These are phyloP conservation scores for Pythium biforme DNA, from an alignment of 352 stramenopile genomes.

Conservation along the genomic window DNA sequence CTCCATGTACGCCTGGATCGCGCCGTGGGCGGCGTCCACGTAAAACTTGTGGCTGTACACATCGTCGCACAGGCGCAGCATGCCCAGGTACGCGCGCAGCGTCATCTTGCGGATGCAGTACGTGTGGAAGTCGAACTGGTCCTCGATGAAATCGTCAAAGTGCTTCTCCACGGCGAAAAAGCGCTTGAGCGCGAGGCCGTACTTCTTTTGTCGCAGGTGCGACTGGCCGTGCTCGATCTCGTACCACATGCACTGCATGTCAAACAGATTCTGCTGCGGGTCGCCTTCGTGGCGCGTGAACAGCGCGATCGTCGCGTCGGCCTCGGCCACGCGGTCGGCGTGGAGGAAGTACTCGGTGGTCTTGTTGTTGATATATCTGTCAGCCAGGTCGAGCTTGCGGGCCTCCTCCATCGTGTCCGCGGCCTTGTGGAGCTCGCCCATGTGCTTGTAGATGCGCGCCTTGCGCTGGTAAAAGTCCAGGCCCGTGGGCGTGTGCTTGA, in stretches of 20 bases:
- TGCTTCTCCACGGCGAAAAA: conserved; percentile 96
- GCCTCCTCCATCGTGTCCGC: conserved; percentile 91
- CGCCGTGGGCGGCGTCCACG: conserved; percentile 81
- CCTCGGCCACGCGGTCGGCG: conserved; percentile 90
- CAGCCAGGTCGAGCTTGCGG: conserved; percentile 93
- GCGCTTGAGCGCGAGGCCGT: conserved; percentile 92
- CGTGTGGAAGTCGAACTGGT: conserved; percentile 99
- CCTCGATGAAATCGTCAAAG: conserved; percentile 97
- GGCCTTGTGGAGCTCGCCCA: conserved; percentile 88
- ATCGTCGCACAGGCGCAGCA: conserved; percentile 93
- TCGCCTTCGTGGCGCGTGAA: conserved; percentile 98
- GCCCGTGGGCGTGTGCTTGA: conserved; percentile 87
- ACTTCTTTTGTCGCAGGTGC: conserved; percentile 60
- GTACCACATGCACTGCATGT: conserved; percentile 99
- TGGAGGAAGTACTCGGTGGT: conserved; percentile 96
- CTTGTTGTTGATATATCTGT: conserved; percentile 99
- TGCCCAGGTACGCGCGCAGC: conserved; percentile 93
- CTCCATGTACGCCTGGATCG: conserved; percentile 89
- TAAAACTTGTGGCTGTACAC: conserved; percentile 92
- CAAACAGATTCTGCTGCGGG: conserved; percentile 94
- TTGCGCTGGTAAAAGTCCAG: conserved; percentile 96
- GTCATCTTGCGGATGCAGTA: conserved; percentile 99
- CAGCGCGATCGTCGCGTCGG: conserved; percentile 93
- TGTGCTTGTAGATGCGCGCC: conserved; percentile 92
- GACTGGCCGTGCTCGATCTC: conserved; percentile 89